Evolutionary conservation across 345 rosid genomes (phyloP), one percentile per base, ranked within the genome.

Genomic region (Camelina sativa): DNA sequence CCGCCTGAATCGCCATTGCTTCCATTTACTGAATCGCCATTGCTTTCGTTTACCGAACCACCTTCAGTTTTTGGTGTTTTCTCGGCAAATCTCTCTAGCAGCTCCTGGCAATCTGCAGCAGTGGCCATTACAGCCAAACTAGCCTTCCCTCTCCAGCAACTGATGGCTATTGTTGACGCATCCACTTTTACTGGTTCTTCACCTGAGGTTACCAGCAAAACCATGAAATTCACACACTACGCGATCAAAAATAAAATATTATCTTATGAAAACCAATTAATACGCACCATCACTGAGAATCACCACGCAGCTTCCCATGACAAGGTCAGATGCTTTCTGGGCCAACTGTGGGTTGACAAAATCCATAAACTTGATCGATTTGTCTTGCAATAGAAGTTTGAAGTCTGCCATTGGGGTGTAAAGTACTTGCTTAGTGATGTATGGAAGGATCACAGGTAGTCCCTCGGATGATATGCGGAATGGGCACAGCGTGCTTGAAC

Each of bases 391-490:
- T 72, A 95, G 92, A 81, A 86, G 90, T 81, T 85, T 90, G 86
- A 95, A 89, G 78, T 95, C 98, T 10, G 69, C 87, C 23, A 64
- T 68, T 48, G 94, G 86, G 34, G 85, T 83, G 30, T 76, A 62
- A 22, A 95, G 84, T 70, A 90, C 86, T 83, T 95, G 99, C 63
- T 86, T 90, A 32, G 94, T 92, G 41, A 92, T 74, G 79, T 86
- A 89, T 30, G 99, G 97, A 71, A 95, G 98, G 80, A 91, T 87
- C 73, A 89, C 87, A 0, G 97, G 96, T 81, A 95, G 80, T 53
- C 99, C 98, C 79, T 95, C 99, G 0, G 98, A 92, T 22, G 99
- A 95, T 87, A 95, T 89, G 68, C 99, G 87, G 79, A 96, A 96
- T 34, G 83, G 35, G 73, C 99, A 96, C 23, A 92, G 87, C 13